Base-by-base conservation (phyloP, 805 yeast genomes). In the Yamadazyma phyllophila region DNA sequence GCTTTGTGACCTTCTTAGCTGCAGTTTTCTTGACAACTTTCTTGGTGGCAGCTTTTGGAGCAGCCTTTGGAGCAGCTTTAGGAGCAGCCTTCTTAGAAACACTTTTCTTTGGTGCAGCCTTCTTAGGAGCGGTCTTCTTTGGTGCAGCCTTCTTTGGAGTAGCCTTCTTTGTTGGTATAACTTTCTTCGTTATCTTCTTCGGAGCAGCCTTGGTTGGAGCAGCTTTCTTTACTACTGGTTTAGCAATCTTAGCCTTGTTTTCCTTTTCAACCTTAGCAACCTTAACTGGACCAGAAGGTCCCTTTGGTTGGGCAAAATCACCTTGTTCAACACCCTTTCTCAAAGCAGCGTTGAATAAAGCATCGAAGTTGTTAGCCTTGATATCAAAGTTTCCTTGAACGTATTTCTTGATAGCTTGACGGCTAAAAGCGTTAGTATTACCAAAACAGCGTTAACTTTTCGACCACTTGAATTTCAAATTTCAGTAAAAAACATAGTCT, bases 321-420 rank as follows among this genome's bases (percentile, higher is more conserved):
- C 86, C 92, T n/a, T 80, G 63, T 50, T 77, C 81, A 49, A 89
- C 92, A 54, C 95, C 96, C 63, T 81, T 83, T 72, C 84, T 83
- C 59, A 88, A 73, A 20, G 96, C 94, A 41, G 76, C 55, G 61
- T 88, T 88, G 75, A 89, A 85, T 59, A 81, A 78, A 40, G 82
- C 67, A 63, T 88, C 96, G 60, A 88, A 88, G 63, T 75, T 83
- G 43, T 76, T 45, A n/a, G 85, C 73, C 39, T 76, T 74, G 55
- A 80, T 69, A 54, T 82, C 73, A 70, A 70, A 76, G 69, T 80
- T 77, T 61, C 82, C 68, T 67, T 77, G 81, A 53, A 89, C 82
- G 67, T 81, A 87, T 67, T 88, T 88, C 77, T 89, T 90, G 61
- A 90, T 74, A 10, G 94, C 92, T 65, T 85, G 92, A 66, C 96